Base-by-base conservation (phyloP, 495 filamentous ascomycete genomes). In the Daldinia grandis region DNA sequence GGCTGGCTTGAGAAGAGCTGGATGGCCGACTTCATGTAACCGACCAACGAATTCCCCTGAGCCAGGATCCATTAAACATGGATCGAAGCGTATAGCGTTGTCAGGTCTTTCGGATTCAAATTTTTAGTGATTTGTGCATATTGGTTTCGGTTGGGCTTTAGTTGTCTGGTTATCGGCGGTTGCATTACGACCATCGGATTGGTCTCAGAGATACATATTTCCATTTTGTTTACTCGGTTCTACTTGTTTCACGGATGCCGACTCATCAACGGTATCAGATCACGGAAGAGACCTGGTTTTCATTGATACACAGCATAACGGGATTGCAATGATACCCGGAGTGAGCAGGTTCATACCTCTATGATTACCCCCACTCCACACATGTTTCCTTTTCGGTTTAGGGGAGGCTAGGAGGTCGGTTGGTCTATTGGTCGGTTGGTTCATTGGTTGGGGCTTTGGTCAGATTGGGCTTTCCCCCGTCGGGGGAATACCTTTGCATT, bases 1-100 rank as follows among this genome's bases (percentile, higher is more conserved):
- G 93, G 93, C 59, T 97, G 94, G 93, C 90, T 98, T 72, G 85
- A 92, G 33, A 80, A 83, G 12, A 78, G 87, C 47, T 87, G 83
- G 80, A 89, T 94, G 70, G 73, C 79, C 59, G 67, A 84, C 49
- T 87, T 84, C 74, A 64, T 89, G 58, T 81, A 76, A 62, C 4
- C 9, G 49, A n/a, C 24, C 17, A 12, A 49, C n/a, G 14, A 25
- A 24, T 25, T 14, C 24, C 10, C 33, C 58, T 5, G 5, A 35
- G 57, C 42, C 14, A 30, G 24, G 51, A 35, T 63, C 64, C 65
- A 42, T 68, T 58, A 9, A 56, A 57, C 51, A 73, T 64, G 68
- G 53, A 58, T 61, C 54, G 21, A 51, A 35, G 21, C 44, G n/a
- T 24, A 19, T 19, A 17, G 40, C 10, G 10, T 56, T 35, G 37